Conservation (phyloP, 352 stramenopile genomes). For the Globisporangium nunn region DNA sequence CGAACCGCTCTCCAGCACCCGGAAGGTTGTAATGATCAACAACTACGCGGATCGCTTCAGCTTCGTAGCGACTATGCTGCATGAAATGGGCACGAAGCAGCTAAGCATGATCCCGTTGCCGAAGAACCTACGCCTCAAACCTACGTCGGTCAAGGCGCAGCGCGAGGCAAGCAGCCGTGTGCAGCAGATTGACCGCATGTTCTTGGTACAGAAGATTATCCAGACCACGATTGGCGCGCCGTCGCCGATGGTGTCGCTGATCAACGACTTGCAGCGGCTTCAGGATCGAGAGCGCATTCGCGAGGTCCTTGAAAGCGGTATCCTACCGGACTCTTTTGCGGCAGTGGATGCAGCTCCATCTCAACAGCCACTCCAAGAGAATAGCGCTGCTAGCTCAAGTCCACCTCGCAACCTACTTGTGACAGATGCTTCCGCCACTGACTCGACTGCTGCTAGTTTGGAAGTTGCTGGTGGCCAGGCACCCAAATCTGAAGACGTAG, state of each 20-base stretch:
- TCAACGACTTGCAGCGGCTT: conserved; percentile 38
- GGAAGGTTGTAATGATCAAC: conserved; percentile 29
- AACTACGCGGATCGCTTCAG: conserved; percentile 29
- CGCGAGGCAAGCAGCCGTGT: conserved; percentile 39
- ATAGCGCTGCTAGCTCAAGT: background rate
- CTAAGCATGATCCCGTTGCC: conserved; percentile 22
- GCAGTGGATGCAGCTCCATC: background rate
- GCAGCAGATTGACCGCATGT: conserved; percentile 72
- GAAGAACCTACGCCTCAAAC: conserved; percentile 9
- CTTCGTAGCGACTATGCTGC: conserved; percentile 36
- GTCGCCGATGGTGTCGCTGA: conserved; percentile 21
- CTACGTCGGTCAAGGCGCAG: conserved; percentile 19
- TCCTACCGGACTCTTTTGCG: conserved; percentile 15
- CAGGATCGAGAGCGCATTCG: conserved; percentile 21
- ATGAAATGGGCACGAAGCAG: conserved; percentile 26
- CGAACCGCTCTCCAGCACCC: conserved; percentile 2
- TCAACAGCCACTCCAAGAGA: background rate
- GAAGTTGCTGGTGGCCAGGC: background rate
- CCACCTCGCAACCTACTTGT: background rate
- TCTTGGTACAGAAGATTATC: conserved; percentile 30
- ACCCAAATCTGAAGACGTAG: background rate
- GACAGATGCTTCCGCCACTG: background rate
- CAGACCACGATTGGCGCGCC: conserved; percentile 10
- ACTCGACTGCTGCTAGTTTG: background rate
- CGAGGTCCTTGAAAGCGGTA: conserved; percentile 27